Evolutionary conservation across 23 red algal genomes (phyloP).

Genomic region (Gracilaria caudata): DNA sequence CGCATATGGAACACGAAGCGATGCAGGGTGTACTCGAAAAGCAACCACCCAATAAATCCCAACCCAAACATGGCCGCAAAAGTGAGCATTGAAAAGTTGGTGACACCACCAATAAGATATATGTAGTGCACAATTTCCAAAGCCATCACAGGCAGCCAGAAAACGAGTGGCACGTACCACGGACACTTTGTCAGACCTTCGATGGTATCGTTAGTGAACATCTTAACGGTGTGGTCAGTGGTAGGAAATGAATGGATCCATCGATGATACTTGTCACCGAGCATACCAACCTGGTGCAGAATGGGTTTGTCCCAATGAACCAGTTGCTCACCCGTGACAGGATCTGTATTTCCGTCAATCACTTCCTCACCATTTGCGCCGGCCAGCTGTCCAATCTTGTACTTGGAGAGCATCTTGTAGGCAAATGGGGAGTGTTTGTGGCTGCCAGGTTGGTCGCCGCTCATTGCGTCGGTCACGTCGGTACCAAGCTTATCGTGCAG

Average conservation of each 20-base stretch:
- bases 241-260: conserved; percentile 99
- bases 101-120: conserved; percentile 39
- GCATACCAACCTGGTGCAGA: conserved; percentile 90
- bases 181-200: conserved; percentile 95
- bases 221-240: conserved; percentile 86
- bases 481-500: conserved; percentile 68
- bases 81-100: not conserved
- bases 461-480: conserved; percentile 83
- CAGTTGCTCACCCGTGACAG: conserved; percentile 59
- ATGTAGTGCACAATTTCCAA: conserved; percentile 58
- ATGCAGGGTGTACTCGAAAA: conserved; percentile 96
- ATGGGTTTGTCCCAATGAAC: conserved; percentile 90
- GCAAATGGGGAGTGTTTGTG: conserved; percentile 83
- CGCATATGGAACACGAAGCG: conserved; percentile 87
- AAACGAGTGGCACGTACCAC: conserved; percentile 96
- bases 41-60: conserved; percentile 82
- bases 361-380: conserved; percentile 10
- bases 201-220: conserved; percentile 85
- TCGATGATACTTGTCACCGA: conserved; percentile 87
- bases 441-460: conserved; percentile 42
- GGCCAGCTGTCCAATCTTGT: conserved; percentile 75
- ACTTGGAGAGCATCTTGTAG: conserved; percentile 81
- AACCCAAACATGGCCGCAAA: conserved; percentile 30
- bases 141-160: conserved; percentile 87
- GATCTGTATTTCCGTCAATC: conserved; percentile 66